phyloP scores from a whole-genome alignment of 2,329 filamentous ascomycete genomes.

The Penicillium hesseltinei region DNA sequence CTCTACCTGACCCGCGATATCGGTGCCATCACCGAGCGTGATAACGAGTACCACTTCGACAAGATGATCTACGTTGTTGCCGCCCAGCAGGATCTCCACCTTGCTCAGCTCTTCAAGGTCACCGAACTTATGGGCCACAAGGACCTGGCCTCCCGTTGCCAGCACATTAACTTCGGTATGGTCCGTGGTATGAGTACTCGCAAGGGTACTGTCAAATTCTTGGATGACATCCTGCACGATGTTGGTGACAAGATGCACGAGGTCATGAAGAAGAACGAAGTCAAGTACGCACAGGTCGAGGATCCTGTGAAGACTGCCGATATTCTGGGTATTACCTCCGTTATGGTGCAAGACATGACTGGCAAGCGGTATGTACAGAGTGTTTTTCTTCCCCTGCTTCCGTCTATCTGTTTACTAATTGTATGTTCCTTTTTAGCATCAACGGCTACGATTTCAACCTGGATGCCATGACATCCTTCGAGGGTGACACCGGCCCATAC shows the following conservation, averaged over 20 bases:
- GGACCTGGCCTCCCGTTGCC: constrained; percentile 58
- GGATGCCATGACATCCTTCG: constrained; percentile 64
- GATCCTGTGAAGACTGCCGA: constrained; percentile 81
- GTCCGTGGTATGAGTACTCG: constrained; percentile 64
- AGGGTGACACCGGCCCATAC: constrained; percentile 65
- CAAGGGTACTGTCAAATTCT: constrained; percentile 71
- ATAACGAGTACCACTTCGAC: constrained; percentile 61
- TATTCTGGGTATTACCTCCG: constrained; percentile 84
- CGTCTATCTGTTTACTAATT: constrained; percentile 46
- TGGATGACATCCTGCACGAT: constrained; percentile 70
- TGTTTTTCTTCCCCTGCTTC: constrained; percentile 22
- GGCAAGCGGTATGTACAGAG: constrained; percentile 70
- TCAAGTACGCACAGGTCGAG: constrained; percentile 87
- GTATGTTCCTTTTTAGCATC: constrained; percentile 41
- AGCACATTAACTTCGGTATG: constrained; percentile 67
- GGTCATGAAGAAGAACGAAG: constrained; percentile 85
- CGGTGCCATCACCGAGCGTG: constrained; percentile 63
- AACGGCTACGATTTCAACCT: constrained; percentile 67
- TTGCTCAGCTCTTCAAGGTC: constrained; percentile 65
- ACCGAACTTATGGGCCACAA: constrained; percentile 61
- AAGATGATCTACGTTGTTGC: constrained; percentile 69
- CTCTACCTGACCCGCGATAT: constrained; percentile 70
- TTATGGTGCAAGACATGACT: constrained; percentile 98
- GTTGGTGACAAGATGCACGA: constrained; percentile 97
- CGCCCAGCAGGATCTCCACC: constrained; percentile 62